Base-by-base conservation (phyloP, 2,329 filamentous ascomycete genomes). In the Aureobasidium sp. region DNA sequence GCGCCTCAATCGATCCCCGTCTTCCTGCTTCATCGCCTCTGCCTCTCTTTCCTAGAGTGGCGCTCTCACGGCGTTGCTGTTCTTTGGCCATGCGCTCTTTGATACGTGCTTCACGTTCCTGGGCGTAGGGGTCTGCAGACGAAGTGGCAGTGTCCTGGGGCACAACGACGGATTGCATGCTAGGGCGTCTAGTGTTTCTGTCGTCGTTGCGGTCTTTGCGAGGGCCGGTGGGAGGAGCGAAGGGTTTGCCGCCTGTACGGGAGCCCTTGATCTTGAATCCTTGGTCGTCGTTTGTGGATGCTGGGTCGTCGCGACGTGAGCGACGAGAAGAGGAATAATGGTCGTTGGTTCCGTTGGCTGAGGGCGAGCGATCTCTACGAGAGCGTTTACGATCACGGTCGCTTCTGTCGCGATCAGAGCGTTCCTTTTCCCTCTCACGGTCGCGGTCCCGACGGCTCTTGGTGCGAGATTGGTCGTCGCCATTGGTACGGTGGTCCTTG, bases 1-100 rank as follows among this genome's bases (percentile, higher is more conserved):
- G 77, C 67, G 60, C 67, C 31, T 68, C 68, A 9, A 69, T 63
- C 0, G 67, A 68, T 11, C 61, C 65, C 29, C 63, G 56, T n/a
- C 42, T 58, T 1, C 56, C 56, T 15, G 27, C 50, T 17, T 48
- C 62, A 3, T 64, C 64, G 1, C 22, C 24, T 19, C 66, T 53
- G 14, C 62, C 64, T 37, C 72, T 66, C 68, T 74, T 72, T 33
- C 70, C 78, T 75, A 42, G 74, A 68, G 58, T 79, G 75, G 2
- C 77, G 72, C 58, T 85, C 70, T 47, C 82, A 78, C 48, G 84
- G 79, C 73, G 81, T 72, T 89, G 85, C 42, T 85, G 83, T 73
- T 90, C 87, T 68, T 86, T 87, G 14, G 87, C 77, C 57, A 89
- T 76, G 29, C 87, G 79, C 48, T 69, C 67, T 61, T 71, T 68